phyloP scores from a whole-genome alignment of 1,284 basidiomycete genomes.

The Ganoderma sinense region DNA sequence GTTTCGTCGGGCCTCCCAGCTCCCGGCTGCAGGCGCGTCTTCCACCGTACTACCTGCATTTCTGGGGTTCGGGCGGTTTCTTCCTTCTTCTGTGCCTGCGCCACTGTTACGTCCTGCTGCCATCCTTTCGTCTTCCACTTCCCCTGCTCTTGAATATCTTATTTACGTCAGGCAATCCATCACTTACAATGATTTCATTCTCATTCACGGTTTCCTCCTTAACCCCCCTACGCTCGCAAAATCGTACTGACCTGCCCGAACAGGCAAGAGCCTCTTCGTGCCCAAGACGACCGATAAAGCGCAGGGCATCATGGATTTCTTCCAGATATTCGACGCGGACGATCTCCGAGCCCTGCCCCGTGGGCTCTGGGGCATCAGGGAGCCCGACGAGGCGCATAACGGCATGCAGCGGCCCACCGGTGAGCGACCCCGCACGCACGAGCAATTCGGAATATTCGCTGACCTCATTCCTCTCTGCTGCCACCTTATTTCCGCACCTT shows the following conservation, averaged over 20 bases:
- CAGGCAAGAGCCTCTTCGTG: conserved; percentile 75
- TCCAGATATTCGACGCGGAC: conserved; percentile 62
- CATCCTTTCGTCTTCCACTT: background rate
- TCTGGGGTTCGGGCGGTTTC: background rate
- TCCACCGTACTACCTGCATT: background rate
- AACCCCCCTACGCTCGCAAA: background rate
- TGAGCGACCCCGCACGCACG: conserved; percentile 41
- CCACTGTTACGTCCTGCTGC: background rate
- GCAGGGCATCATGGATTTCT: conserved; percentile 67
- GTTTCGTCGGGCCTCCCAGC: conserved; percentile 22
- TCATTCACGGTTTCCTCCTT: background rate
- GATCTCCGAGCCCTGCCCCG: conserved; percentile 64
- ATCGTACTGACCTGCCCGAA: background rate
- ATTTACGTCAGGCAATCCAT: background rate
- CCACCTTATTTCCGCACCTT: background rate
- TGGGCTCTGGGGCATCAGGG: conserved; percentile 78
- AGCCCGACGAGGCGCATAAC: conserved; percentile 60
- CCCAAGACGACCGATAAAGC: conserved; percentile 62
- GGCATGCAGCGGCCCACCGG: conserved; percentile 56
- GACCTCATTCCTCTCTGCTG: background rate
- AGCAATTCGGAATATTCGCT: conserved; percentile 11
- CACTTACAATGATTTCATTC: no score
- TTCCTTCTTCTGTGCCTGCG: conserved; percentile 3
- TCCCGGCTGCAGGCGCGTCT: background rate
- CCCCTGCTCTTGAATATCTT: background rate